Evolutionary conservation across 2,329 filamentous ascomycete species (phyloP).

Genomic region (Nannizziopsis arthrosporioides): DNA sequence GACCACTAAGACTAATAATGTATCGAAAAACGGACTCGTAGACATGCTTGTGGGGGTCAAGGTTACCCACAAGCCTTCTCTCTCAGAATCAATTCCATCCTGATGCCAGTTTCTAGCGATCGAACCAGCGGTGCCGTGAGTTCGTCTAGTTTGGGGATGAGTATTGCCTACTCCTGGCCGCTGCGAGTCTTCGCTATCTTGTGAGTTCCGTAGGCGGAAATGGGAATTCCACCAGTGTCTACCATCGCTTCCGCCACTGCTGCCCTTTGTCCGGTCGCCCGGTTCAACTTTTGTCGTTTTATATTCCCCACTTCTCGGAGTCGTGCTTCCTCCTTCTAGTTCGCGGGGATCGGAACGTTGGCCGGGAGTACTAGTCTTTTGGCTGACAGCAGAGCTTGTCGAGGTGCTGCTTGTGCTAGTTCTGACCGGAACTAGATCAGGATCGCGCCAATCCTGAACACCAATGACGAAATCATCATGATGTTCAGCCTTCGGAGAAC

Average conservation of each 20-base stretch:
- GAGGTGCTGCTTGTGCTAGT: conserved; percentile 10
- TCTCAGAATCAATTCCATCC: conserved; percentile 36
- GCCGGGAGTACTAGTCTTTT: conserved; percentile 22
- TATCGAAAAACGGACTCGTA: conserved; percentile 89
- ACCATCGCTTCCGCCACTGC: conserved; percentile 10
- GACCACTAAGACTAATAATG: conserved; percentile 87
- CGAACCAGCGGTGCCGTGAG: conserved; percentile 16
- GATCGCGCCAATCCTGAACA: conserved; percentile 78
- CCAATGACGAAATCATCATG: conserved; percentile 62
- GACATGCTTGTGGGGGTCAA: conserved; percentile 80
- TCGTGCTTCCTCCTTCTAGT: conserved; percentile 55
- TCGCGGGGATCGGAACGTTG: conserved; percentile 24
- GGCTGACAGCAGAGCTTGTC: conserved; percentile 16
- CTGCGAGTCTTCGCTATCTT: background rate
- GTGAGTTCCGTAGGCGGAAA: conserved; percentile 21
- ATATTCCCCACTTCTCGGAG: conserved; percentile 63
- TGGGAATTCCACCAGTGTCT: conserved; percentile 28
- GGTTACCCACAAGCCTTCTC: conserved; percentile 89
- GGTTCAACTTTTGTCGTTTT: conserved; percentile 17
- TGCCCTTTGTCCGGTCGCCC: conserved; percentile 9
- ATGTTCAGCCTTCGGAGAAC: conserved; percentile 15
- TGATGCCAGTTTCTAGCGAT: conserved; percentile 12
- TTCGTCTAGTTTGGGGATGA: conserved; percentile 9
- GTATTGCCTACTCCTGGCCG: background rate
- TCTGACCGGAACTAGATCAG: conserved; percentile 50